phyloP scores from a whole-genome alignment of 1,139 yeast genomes.

The Hyphopichia fennica region DNA sequence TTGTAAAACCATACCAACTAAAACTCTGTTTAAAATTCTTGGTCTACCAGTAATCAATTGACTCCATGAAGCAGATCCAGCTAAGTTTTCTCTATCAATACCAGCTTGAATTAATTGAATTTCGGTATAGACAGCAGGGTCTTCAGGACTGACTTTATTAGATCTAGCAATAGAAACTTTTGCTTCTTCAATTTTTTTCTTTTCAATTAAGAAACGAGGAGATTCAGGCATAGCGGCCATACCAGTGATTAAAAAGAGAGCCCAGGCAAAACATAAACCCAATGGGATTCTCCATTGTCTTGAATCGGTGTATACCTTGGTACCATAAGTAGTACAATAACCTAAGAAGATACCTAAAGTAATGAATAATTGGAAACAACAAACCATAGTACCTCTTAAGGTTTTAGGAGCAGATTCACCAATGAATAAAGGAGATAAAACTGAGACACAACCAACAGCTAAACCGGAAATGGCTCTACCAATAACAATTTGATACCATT shows the following conservation, averaged over 20 bases:
- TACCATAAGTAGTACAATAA: conserved; percentile 65
- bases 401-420: conserved; percentile 70
- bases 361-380: conserved; percentile 68
- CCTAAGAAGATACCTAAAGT: conserved; percentile 72
- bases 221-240: conserved; percentile 67
- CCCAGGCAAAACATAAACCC: conserved; percentile 60
- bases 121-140: conserved; percentile 57
- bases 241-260: conserved; percentile 51
- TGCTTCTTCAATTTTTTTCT: conserved; percentile 41
- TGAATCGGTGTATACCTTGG: conserved; percentile 48
- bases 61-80: conserved; percentile 68
- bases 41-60: conserved; percentile 68
- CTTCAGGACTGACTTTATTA: conserved; percentile 57
- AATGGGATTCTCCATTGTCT: conserved; percentile 68
- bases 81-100: conserved; percentile 60
- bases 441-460: conserved; percentile 70
- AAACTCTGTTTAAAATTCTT: conserved; percentile 58
- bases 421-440: conserved; percentile 66
- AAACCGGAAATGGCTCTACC: conserved; percentile 72
- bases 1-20: conserved; percentile 64
- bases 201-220: conserved; percentile 50
- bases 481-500: conserved; percentile 53
- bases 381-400: conserved; percentile 70
- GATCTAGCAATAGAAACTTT: conserved; percentile 58
- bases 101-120: conserved; percentile 62